Conservation (phyloP, 768 basidiomycete species). For the Hortiboletus flavorubellus region DNA sequence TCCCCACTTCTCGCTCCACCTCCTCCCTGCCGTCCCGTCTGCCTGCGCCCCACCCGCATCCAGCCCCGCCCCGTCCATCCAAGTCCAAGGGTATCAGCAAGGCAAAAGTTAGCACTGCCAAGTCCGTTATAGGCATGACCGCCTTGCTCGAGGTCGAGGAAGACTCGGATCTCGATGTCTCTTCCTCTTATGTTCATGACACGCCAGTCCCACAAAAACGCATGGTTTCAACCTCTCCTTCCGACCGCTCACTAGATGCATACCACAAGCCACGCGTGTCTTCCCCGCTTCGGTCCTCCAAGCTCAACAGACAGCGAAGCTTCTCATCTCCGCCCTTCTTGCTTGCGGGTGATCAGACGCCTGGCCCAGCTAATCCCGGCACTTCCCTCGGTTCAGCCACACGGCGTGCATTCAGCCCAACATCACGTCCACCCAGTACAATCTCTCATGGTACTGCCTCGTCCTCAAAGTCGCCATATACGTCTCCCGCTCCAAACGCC, state of each 20-base stretch:
- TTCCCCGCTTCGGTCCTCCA: constrained; percentile 23
- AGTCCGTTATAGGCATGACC: constrained; percentile 52
- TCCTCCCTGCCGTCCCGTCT: constrained; percentile 19
- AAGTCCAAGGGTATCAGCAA: constrained; percentile 26
- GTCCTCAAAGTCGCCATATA: constrained; percentile 32
- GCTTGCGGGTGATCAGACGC: constrained; percentile 2
- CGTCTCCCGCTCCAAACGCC: constrained; percentile 27
- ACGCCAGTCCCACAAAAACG: constrained; percentile 17
- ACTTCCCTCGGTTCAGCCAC: constrained; percentile 7
- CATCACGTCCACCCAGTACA: constrained; percentile 14
- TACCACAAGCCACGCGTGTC: constrained; percentile 22
- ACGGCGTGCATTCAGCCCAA: constrained; percentile 3
- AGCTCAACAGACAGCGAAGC: constrained; percentile 29
- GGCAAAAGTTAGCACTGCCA: constrained; percentile 34
- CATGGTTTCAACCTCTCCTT: constrained; percentile 7
- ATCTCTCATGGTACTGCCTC: constrained; percentile 15
- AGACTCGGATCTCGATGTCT: constrained; percentile 28
- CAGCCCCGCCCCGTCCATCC: constrained; percentile 19
- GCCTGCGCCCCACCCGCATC: constrained; percentile 13
- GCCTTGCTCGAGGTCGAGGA: constrained; percentile 55
- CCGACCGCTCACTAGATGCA: constrained; percentile 4
- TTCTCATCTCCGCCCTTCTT: constrained; percentile 29
- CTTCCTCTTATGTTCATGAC: constrained; percentile 4
- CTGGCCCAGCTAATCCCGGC: constrained; percentile 1
- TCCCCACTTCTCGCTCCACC: constrained; percentile 20